A percentile compares a stretch with the other conserved stretches of the same genome.
phyloP scores from a whole-genome alignment of 2,329 filamentous ascomycete genomes.

The Alternaria ventricosa region DNA sequence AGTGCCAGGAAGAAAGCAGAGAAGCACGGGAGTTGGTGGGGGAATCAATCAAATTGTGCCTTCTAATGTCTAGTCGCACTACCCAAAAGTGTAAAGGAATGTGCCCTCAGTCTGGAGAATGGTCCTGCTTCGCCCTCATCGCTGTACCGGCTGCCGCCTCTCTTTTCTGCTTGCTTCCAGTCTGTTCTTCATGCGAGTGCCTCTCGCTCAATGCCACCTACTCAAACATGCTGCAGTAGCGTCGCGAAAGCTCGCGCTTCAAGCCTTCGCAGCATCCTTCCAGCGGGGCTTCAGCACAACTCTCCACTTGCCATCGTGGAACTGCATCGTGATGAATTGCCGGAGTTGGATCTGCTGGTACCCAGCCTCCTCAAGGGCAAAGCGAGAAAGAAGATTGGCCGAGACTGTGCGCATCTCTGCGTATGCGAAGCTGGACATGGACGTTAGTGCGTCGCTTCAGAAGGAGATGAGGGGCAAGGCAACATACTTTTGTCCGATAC shows the following conservation, averaged over 20 bases:
- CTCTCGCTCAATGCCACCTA: not conserved
- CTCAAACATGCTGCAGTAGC: not conserved
- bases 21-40: not conserved
- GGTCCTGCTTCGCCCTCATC: not conserved
- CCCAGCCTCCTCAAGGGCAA: not conserved
- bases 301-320: constrained; percentile 1
- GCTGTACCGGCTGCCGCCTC: too few species aligned
- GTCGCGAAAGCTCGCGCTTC: not conserved
- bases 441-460: not conserved
- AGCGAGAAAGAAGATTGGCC: not conserved
- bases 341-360: constrained; percentile 1
- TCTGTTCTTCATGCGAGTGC: not conserved
- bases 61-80: not conserved
- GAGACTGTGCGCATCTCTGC: constrained; percentile 4
- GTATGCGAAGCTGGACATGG: not conserved
- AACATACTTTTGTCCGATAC: not conserved
- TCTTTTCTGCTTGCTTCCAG: not conserved
- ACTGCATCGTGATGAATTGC: constrained; percentile 2
- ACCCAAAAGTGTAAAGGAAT: not conserved
- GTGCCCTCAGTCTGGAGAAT: not conserved
- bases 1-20: not conserved
- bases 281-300: not conserved
- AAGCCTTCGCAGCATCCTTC: not conserved
- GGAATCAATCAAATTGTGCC: not conserved
- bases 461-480: not conserved